Evolutionary conservation across 108 stramenopile genomes (phyloP), one percentile per base, ranked within the genome.

Genomic region (Cyclostephanos tholiformis): DNA sequence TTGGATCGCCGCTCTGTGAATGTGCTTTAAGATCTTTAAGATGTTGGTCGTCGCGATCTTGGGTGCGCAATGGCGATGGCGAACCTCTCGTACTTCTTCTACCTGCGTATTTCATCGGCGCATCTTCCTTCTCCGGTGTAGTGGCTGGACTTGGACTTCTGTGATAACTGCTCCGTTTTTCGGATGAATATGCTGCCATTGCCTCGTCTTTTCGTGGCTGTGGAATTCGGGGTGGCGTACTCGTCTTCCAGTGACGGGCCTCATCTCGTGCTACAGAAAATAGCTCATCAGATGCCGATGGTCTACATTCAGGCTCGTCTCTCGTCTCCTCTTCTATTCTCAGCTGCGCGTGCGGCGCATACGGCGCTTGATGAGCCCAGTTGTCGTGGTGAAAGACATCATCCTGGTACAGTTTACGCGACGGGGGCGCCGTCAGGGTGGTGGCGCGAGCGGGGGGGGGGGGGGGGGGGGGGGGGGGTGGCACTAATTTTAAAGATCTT

Each of bases 221-320:
- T 35, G 59, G 29, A 38, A 27, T 27, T 59, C 12, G 22, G 26
- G 58, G 58, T 30, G 25, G 58, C 27, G 58, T 59, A 1, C 4
- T 32, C 16, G 26, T n/a, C n/a, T n/a, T n/a, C n/a, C n/a, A n/a
- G n/a, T n/a, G n/a, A n/a, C n/a, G n/a, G n/a, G 52, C 52, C 2
- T 8, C 59, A 39, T 60, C 59, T 60, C 59, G 59, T 60, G 59
- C n/a, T n/a, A n/a, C n/a, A 60, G 4, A 60, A 38, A 38, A 60
- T n/a, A 11, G 57, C 3, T 52, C 52, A 30, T 39, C 59, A 38
- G 26, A 20, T 53, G 6, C 35, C 13, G 59, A 36, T 60, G 36
- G 5, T 16, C 5, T 27, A 27, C 30, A 27, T 9, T 60, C 59
- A 17, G 6, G 8, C 35, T 38, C 59, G 19, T 60, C 59, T 60